A percentile compares a stretch with the other conserved stretches of the same genome.
Conservation (phyloP, 371 early-diverging fungal species). For the Umbelopsis sp. region DNA sequence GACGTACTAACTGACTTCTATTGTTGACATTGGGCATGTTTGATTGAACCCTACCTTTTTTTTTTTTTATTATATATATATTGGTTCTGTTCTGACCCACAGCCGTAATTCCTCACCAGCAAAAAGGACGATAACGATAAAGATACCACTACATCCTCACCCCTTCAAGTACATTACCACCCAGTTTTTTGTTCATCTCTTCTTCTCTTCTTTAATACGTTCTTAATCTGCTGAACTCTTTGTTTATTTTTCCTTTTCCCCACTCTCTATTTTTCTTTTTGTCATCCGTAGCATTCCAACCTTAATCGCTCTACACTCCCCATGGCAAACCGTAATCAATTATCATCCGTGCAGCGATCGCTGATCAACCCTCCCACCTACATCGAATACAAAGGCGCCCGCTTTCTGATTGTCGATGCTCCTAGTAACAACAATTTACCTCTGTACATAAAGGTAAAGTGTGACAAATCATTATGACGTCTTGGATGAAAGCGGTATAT, state of each 20-base stretch:
- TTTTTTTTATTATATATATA: not conserved
- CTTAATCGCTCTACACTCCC: not conserved
- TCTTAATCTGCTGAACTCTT: slow-evolving; percentile 4
- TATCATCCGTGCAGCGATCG: slow-evolving; percentile 25
- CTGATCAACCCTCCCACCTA: slow-evolving; percentile 55
- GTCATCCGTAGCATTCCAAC: not conserved
- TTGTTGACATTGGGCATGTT: not conserved
- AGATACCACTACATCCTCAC: slow-evolving; percentile 14
- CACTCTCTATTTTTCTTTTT: not conserved
- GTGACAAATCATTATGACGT: not conserved
- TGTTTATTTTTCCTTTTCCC: slow-evolving; percentile 5
- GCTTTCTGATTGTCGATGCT: slow-evolving; percentile 57
- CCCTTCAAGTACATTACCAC: slow-evolving; percentile 7
- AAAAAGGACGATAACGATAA: slow-evolving; percentile 17
- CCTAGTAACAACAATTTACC: slow-evolving; percentile 55
- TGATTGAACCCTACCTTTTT: no score
- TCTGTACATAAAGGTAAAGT: slow-evolving; percentile 44
- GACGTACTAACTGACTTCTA: not conserved
- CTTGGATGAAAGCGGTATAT: not conserved
- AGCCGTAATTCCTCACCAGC: slow-evolving; percentile 15
- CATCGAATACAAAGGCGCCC: slow-evolving; percentile 47
- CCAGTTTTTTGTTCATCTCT: not conserved
- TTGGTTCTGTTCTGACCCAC: not conserved
- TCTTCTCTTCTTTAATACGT: slow-evolving; percentile 8
- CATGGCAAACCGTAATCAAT: slow-evolving; percentile 14